Conservation (phyloP, 2,329 filamentous ascomycete genomes). For the Metarhizium humberi region DNA sequence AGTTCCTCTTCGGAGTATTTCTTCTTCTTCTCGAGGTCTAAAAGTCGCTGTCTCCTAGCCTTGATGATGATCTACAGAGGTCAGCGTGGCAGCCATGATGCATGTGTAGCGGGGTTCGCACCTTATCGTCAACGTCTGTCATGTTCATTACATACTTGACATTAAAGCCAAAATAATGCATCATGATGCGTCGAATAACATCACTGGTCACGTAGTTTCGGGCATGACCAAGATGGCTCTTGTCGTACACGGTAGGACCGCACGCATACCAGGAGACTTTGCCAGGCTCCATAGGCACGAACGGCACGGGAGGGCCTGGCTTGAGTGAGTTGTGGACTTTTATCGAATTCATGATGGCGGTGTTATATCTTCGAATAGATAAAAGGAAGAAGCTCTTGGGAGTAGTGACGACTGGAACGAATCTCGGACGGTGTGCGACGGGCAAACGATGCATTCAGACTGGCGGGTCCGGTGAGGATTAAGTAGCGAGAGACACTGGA, state of each 20-base stretch:
- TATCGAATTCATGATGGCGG: slow-evolving; percentile 44
- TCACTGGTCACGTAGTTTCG: slow-evolving; percentile 88
- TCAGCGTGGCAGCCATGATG: background rate
- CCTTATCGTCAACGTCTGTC: slow-evolving; percentile 74
- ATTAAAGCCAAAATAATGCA: slow-evolving; percentile 74
- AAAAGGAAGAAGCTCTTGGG: slow-evolving; percentile 16
- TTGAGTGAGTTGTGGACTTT: slow-evolving; percentile 74
- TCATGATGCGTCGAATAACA: slow-evolving; percentile 73
- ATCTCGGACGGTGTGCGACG: slow-evolving; percentile 17
- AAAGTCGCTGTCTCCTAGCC: slow-evolving; percentile 68
- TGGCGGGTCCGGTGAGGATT: slow-evolving; percentile 3
- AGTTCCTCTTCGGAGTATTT: slow-evolving; percentile 37
- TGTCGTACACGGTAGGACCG: slow-evolving; percentile 78
- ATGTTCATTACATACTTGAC: slow-evolving; percentile 91
- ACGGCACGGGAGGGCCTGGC: slow-evolving; percentile 61
- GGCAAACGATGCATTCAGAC: slow-evolving; percentile 28
- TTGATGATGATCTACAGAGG: slow-evolving; percentile 43
- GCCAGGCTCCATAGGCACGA: slow-evolving; percentile 60
- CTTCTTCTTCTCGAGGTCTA: slow-evolving; percentile 72
- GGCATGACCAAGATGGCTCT: slow-evolving; percentile 74
- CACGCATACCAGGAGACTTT: slow-evolving; percentile 83
- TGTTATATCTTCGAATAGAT: slow-evolving; percentile 23
- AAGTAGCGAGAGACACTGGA: slow-evolving; percentile 9
- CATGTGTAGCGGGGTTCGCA: slow-evolving; percentile 17
- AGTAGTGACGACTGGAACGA: slow-evolving; percentile 14